phyloP scores from a whole-genome alignment of 2,329 filamentous ascomycete genomes.

The Sporothrix pallida region DNA sequence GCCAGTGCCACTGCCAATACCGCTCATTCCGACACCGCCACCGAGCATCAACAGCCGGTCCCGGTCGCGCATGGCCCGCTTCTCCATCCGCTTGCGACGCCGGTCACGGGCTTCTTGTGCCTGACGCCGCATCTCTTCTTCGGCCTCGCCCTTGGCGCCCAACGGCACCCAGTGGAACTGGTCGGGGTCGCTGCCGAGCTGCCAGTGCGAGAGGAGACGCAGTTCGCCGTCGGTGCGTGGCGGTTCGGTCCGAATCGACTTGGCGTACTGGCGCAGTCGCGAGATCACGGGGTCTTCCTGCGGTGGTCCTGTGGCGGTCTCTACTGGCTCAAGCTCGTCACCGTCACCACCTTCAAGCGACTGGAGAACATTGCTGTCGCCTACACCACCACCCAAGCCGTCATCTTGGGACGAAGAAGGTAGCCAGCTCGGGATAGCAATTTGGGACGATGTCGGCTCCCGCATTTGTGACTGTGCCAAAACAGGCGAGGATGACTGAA shows the following conservation, averaged over 20 bases:
- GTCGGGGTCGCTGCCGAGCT: constrained; percentile 45
- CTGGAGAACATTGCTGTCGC: background rate
- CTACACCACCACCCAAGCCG: background rate
- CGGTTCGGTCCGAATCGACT: constrained; percentile 42
- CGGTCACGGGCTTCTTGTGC: constrained; percentile 40
- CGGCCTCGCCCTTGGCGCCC: constrained; percentile 30
- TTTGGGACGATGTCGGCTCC: background rate
- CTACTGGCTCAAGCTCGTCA: background rate
- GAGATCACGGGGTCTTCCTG: constrained; percentile 42
- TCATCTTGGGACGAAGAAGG: constrained; percentile 33
- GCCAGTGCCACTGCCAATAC: background rate
- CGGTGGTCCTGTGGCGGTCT: constrained; percentile 20
- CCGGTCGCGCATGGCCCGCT: constrained; percentile 38
- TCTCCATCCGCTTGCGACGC: constrained; percentile 42
- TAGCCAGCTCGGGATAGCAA: constrained; percentile 23
- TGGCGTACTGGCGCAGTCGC: constrained; percentile 46
- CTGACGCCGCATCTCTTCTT: constrained; percentile 33
- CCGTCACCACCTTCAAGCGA: constrained; percentile 4
- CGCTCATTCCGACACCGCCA: background rate
- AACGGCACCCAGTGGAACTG: constrained; percentile 43
- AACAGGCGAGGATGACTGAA: constrained; percentile 33
- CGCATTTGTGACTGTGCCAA: background rate
- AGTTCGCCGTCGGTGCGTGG: constrained; percentile 39
- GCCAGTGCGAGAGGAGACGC: constrained; percentile 47
- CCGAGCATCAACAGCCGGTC: constrained; percentile 36